A percentile compares a stretch with the other conserved stretches of the same genome.
phyloP scores from a whole-genome alignment of 768 basidiomycete species.

The Amanita polypyramis region DNA sequence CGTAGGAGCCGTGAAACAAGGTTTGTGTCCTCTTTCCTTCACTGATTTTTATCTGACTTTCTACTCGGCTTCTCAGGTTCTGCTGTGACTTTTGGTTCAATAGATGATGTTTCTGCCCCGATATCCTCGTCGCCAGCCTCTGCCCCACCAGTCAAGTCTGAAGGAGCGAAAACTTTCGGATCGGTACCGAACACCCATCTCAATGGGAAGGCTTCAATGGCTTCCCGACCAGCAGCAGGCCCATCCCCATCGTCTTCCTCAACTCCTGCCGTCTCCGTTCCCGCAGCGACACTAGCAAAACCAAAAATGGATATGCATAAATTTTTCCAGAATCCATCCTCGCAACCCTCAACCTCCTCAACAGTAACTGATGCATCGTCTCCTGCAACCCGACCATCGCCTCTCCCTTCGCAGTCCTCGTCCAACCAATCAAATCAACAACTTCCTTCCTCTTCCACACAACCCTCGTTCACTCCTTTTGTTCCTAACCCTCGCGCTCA shows the following conservation, averaged over 20 bases:
- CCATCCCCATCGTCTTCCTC: constrained; percentile 24
- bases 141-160: constrained; percentile 52
- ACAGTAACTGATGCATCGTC: constrained; percentile 44
- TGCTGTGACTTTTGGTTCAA: constrained; percentile 81
- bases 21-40: constrained; percentile 27
- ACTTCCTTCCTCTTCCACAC: constrained; percentile 29
- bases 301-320: constrained; percentile 46
- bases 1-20: constrained; percentile 58
- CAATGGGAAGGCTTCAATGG: constrained; percentile 52
- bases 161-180: constrained; percentile 76
- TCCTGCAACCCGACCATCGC: constrained; percentile 43
- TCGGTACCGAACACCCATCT: constrained; percentile 57
- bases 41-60: constrained; percentile 9
- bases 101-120: constrained; percentile 69
- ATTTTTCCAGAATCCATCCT: constrained; percentile 48
- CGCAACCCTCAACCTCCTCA: constrained; percentile 34
- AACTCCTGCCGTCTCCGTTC: constrained; percentile 20
- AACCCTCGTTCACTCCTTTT: constrained; percentile 33
- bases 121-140: constrained; percentile 79
- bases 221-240: constrained; percentile 25
- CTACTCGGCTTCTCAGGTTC: constrained; percentile 31
- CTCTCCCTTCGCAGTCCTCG: constrained; percentile 39
- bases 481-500: constrained; percentile 38
- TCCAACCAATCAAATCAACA: constrained; percentile 25
- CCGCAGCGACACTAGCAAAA: constrained; percentile 27